A percentile compares a stretch with the other conserved stretches of the same genome.
Conservation (phyloP, 176 grass and related monocot species). For the Rhynchospora pubera region DNA sequence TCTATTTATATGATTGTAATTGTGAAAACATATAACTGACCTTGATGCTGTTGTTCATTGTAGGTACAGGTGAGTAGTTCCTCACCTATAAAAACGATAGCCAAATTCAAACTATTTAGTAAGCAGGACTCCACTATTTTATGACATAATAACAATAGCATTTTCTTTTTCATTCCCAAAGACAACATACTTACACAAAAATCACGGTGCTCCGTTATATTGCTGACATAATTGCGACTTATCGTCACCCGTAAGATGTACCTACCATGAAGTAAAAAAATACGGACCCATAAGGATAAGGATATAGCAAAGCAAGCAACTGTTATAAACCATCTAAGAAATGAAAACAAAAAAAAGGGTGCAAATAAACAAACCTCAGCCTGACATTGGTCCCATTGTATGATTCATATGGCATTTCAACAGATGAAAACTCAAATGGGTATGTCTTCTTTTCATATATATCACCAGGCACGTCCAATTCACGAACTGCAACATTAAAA, state of each 20-base stretch:
- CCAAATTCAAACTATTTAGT: neutral
- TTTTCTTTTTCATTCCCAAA: neutral
- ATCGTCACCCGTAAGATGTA: conserved; percentile 87
- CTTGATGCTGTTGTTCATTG: conserved; percentile 98
- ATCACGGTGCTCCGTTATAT: conserved; percentile 61
- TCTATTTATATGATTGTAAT: neutral
- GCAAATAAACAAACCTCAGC: conserved; percentile 45
- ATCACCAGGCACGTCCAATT: conserved; percentile 85
- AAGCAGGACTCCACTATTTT: neutral
- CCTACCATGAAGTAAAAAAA: conserved; percentile 37
- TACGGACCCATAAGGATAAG: neutral
- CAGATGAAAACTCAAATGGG: conserved; percentile 83
- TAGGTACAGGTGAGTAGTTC: conserved; percentile 69
- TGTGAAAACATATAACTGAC: conserved; percentile 26
- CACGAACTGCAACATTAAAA: conserved; percentile 46
- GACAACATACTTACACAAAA: conserved; percentile 62
- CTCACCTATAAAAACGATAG: conserved; percentile 48
- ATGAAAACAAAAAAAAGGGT: neutral
- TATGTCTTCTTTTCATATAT: conserved; percentile 89
- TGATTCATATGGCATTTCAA: conserved; percentile 98
- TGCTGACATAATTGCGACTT: conserved; percentile 76
- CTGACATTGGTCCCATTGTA: conserved; percentile 89
- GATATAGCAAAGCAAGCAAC: neutral
- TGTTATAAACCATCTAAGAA: neutral
- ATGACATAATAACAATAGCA: neutral